Conservation (phyloP, 2,329 filamentous ascomycete genomes). For the Phyllosticta ampelicida region DNA sequence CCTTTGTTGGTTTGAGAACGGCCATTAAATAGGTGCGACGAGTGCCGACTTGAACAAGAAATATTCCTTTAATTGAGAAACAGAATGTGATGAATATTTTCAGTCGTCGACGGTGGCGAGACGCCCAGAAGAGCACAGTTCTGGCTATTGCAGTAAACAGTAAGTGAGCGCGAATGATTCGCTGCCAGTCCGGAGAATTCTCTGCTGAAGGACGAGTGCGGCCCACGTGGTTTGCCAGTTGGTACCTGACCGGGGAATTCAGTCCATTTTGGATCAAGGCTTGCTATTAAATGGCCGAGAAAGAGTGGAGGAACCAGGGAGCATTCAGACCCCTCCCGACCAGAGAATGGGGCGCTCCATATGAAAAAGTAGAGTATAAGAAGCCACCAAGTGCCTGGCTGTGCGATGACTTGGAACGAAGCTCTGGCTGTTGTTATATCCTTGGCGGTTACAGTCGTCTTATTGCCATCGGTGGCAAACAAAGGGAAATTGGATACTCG, state of each 20-base stretch:
- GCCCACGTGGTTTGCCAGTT: neutral
- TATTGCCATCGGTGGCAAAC: neutral
- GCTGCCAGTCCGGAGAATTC: neutral
- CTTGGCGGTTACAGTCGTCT: too few species aligned
- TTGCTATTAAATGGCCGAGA: too few species aligned
- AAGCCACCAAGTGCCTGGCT: too few species aligned
- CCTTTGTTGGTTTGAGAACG: too few species aligned
- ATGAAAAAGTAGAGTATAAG: too few species aligned
- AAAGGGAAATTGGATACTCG: neutral
- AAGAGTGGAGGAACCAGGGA: too few species aligned
- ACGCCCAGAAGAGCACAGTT: neutral
- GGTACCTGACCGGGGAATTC: neutral
- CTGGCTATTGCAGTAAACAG: neutral
- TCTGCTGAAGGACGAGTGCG: neutral
- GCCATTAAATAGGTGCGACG: too few species aligned
- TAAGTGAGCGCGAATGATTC: neutral
- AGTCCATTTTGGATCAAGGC: neutral
- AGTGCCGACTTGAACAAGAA: neutral
- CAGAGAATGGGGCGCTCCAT: too few species aligned
- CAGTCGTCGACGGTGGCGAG: neutral
- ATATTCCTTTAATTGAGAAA: neutral
- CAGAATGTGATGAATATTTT: neutral
- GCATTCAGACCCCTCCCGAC: too few species aligned
- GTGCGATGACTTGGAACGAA: too few species aligned
- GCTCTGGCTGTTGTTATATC: too few species aligned